Evolutionary conservation across 2,329 filamentous ascomycete genomes (phyloP), one percentile per base, ranked within the genome.

Genomic region (Stachybotrys chartarum): DNA sequence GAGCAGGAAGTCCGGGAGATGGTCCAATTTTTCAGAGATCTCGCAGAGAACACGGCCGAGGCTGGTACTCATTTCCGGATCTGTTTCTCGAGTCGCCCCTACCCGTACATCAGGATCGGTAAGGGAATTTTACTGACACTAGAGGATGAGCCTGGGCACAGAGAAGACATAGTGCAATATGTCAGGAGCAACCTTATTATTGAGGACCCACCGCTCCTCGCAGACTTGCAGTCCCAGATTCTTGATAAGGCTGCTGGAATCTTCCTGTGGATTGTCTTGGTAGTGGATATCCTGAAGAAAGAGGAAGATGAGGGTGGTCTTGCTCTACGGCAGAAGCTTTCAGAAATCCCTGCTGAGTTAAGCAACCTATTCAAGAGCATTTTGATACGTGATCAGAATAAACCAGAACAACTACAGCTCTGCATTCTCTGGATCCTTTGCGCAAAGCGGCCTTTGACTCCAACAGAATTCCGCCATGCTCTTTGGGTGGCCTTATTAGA

Each of bases 371-470:
- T 85, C 59, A 69, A 68, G 16, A 64, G 78, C 46, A 79, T 84
- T 1, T 55, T 84, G 6, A 71, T 57, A 3, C 71, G 78, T 32
- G 79, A 85, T 58, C 42, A 58, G 1, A 55, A 71, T 0, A 69
- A 79, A 31, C 66, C 66, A 50, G 66, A 75, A 5, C 60, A 70
- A 0, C 59, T 83, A 1, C 56, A 72, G 0, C 60, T 78, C 3
- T 80, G 74, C 50, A 59, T 84, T 1, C 74, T 78, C 52, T 83
- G 76, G 75, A 67, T 85, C 3, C 69, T 84, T 0, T 83, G 73
- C 48, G 71, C 81, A 3, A 70, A 64, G 18, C 63, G 66, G 2
- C 75, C 79, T 0, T 57, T 83, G 7, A 65, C 48, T 0, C 72
- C 66, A 0, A 57, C 70, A 12, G 73, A 83, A 61, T 67, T 79